Base-by-base conservation (phyloP, 106 monocot species). In the Dioscorea dumetorum region DNA sequence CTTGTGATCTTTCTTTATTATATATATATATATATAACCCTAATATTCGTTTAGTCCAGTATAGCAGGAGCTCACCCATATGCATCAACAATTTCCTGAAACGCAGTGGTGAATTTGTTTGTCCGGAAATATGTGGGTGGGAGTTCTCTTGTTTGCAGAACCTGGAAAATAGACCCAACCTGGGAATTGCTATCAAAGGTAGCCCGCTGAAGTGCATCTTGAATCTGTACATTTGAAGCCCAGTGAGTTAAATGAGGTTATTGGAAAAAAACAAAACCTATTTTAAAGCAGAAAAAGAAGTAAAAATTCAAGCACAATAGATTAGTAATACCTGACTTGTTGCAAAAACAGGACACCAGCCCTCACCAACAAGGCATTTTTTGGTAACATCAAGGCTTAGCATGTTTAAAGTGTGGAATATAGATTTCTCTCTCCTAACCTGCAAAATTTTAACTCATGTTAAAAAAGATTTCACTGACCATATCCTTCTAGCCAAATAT, bases 71-170 rank as follows among this genome's bases (percentile, higher is more conserved):
- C 85, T 77, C 49, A 99, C 97, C 97, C 97, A 84, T 99, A 99
- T 41, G 97, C 97, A 87, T 99, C 97, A 22, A 99, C 86, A 77
- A 99, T 92, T 73, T 92, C 97, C 78, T 99, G 97, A 72, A 99
- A 99, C 64, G 92, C 91, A 19, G 76, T 58, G 24, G 92, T 92
- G 62, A 90, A 92, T 78, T 99, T 90, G 73, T 99, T 99, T 73
- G 89, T 99, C 60, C 63, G 66, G 73, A 92, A 99, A 81, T 90
- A 92, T 14, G 97, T 99, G 21, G 97, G 97, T 48, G 97, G 92
- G 12, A 78, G 67, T 80, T 92, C 97, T 72, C 81, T 87, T 35
- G 92, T 87, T 57, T 92, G 69, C 53, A 99, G 70, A 72, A 92
- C 83, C 73, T 99, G 97, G 63, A 99, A 92, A 75, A 99, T 99